Evolutionary conservation across 2,329 filamentous ascomycete species (phyloP), one percentile per base, ranked within the genome.

Genomic region (Colletotrichum chrysophilum): DNA sequence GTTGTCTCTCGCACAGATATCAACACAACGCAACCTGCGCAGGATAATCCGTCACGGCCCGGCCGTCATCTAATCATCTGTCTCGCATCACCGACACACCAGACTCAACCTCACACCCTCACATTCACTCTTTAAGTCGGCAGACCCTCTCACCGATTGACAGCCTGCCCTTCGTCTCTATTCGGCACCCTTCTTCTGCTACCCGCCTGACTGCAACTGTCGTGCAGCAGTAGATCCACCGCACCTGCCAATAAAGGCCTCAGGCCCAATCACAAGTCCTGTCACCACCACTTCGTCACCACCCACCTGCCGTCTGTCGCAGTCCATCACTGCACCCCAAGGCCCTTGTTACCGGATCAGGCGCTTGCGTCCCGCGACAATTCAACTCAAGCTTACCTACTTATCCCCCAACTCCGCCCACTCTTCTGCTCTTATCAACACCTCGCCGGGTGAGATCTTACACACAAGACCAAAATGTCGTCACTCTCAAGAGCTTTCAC

Each of bases 401-500:
- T 48, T 48, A 58, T 64, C 3, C 62, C 28, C 55, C 56, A 43
- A 43, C 32, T 32, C 26, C 26, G 21, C 55, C 70, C n/a, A 14
- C n/a, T 66, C 30, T 43, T 24, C 58, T n/a, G 26, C 61, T 28
- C 16, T 36, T 30, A 6, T 43, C 16, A 21, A 60, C 30, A 8
- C 8, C 28, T 55, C 10, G 24, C 13, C 8, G n/a, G 24, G 7
- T 61, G 24, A 26, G 30, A 32, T 70, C 24, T 21, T 70, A 7
- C 16, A 24, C 18, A 28, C 9, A 66, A 77, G 58, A 28, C 71
- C 79, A 81, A 66, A 76, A 89, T 88, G 82, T 89, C 88, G 89
- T 92, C 91, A 80, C 86, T 96, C 79, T 90, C 93, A 68, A 91
- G 94, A 82, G 94, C 93, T 75, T 94, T 96, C 83, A 93, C 91